Evolutionary conservation across 1,284 basidiomycete genomes (phyloP).

Genomic region (Hemileia vastatrix): DNA sequence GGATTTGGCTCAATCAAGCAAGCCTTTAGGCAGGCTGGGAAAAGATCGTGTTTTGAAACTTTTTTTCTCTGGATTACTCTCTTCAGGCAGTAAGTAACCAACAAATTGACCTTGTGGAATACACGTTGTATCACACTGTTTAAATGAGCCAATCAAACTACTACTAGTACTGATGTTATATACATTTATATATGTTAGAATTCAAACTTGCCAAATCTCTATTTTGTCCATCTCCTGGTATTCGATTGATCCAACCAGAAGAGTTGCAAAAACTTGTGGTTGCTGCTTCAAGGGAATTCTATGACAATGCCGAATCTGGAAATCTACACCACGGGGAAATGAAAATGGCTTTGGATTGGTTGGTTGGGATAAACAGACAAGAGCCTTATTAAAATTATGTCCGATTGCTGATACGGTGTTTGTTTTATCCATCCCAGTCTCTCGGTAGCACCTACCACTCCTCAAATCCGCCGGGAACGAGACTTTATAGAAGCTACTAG

Average conservation of each 20-base stretch:
- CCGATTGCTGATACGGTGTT: neutral
- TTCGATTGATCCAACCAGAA: slow-evolving; percentile 51
- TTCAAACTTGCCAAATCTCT: slow-evolving; percentile 66
- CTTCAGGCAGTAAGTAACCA: slow-evolving; percentile 65
- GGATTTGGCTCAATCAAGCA: slow-evolving; percentile 60
- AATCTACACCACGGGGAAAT: slow-evolving; percentile 86
- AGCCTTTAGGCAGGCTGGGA: slow-evolving; percentile 67
- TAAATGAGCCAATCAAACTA: slow-evolving; percentile 2
- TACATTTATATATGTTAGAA: slow-evolving; percentile 44
- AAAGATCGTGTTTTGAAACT: slow-evolving; percentile 62
- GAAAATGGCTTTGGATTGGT: slow-evolving; percentile 93
- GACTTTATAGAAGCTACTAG: slow-evolving; percentile 92
- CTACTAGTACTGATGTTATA: slow-evolving; percentile 15
- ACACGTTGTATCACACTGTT: too few relatives aligned
- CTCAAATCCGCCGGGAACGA: slow-evolving; percentile 59
- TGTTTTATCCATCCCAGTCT: slow-evolving; percentile 52
- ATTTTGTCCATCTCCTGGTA: slow-evolving; percentile 52
- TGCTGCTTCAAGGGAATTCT: slow-evolving; percentile 70
- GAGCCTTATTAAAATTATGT: neutral
- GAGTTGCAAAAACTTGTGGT: slow-evolving; percentile 68
- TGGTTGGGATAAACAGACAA: slow-evolving; percentile 33
- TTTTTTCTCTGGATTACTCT: slow-evolving; percentile 71
- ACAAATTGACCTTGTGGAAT: too few relatives aligned
- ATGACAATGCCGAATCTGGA: slow-evolving; percentile 80
- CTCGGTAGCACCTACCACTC: slow-evolving; percentile 58